Base-by-base conservation (phyloP, 306 rosid genomes). In the Casuarina equisetifolia region DNA sequence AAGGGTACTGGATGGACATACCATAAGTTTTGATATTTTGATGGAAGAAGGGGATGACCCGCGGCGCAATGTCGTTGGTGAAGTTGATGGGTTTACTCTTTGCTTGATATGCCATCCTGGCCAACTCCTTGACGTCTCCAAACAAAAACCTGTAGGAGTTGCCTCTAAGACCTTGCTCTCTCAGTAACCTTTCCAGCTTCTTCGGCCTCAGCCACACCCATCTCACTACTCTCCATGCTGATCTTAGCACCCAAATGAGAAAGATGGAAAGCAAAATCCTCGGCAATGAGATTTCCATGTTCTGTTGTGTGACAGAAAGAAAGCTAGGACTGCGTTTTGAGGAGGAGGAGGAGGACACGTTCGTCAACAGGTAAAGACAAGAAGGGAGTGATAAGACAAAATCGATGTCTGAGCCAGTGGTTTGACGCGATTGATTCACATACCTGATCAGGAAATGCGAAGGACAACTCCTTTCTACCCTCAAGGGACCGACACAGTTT, bases 111-210 rank as follows among this genome's bases (percentile, higher is more conserved):
- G 15, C 2, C 84, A 75, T 58, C 9, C 2, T 45, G 3, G 15
- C 0, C 1, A 48, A 4, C 8, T 44, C 44, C 53, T 70, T 70
- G 3, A 70, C 4, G 59, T 81, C 84, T 42, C 84, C 84, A 36
- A 49, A 59, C 15, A 58, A 45, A 70, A 74, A 1, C 25, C 16
- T 70, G 73, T 81, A 81, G 0, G 84, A 32, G 20, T 70, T 81
- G 36, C 84, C 84, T 11, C 25, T 58, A 12, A 81, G 80, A 32
- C 75, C 79, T 15, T 81, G 77, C 46, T 53, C 38, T 76, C 74
- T 76, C 42, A 81, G 77, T 35, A 2, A 61, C 72, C 80, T 81
- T 61, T 76, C 80, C 4, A 39, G 5, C 55, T 52, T 53, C 46
- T 70, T 81, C 0, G 84, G 84, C 9, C 12, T 75, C 66, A 81